A percentile compares a stretch with the other conserved stretches of the same genome.
Evolutionary conservation across 2,329 filamentous ascomycete genomes (phyloP).

Genomic region (Phialemoniopsis sp.): DNA sequence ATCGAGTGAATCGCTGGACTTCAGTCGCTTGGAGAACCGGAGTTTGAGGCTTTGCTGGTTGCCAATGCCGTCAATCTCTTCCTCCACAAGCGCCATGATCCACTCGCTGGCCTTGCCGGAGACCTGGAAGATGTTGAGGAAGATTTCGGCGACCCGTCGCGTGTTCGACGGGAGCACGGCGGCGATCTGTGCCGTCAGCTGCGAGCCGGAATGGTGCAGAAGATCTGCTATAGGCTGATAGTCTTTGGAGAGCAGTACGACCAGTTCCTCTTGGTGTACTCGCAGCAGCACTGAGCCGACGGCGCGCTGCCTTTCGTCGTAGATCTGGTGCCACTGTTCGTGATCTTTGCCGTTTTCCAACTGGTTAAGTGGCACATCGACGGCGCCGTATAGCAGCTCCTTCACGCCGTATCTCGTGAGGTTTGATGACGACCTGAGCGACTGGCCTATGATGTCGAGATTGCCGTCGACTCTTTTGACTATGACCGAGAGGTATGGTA

Average conservation of each 20-base stretch:
- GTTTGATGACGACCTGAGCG: constrained; percentile 36
- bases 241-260: constrained; percentile 81
- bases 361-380: constrained; percentile 80
- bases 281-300: constrained; percentile 84
- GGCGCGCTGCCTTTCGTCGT: constrained; percentile 69
- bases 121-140: constrained; percentile 94
- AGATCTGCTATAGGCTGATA: constrained; percentile 81
- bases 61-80: constrained; percentile 91
- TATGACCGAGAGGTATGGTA: constrained; percentile 66
- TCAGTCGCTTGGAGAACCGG: constrained; percentile 67
- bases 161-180: constrained; percentile 74
- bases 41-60: constrained; percentile 72
- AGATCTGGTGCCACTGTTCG: constrained; percentile 84
- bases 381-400: constrained; percentile 60
- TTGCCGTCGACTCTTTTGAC: constrained; percentile 62
- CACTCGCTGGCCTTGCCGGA: constrained; percentile 81
- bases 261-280: constrained; percentile 79
- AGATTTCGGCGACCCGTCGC: constrained; percentile 75
- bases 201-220: constrained; percentile 78
- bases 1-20: constrained; percentile 65
- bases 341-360: constrained; percentile 72
- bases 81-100: constrained; percentile 89
- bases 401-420: constrained; percentile 34
- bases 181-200: constrained; percentile 80
- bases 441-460: constrained; percentile 39